Evolutionary conservation across 805 yeast genomes (phyloP).

Genomic region (Lachancea meyersii): DNA sequence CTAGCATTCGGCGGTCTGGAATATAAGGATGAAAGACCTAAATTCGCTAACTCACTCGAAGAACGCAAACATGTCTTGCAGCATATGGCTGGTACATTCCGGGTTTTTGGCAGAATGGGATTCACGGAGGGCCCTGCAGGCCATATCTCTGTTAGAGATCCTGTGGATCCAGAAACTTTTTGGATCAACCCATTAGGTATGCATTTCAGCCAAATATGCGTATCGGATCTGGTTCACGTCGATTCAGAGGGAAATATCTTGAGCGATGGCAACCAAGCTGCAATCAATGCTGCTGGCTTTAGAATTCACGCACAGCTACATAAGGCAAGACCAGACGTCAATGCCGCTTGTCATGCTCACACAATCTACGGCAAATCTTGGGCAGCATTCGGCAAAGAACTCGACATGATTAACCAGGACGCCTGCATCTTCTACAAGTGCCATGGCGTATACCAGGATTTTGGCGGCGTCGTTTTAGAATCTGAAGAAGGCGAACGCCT

Average conservation of each 20-base stretch:
- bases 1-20: constrained; percentile 15
- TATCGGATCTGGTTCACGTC: constrained; percentile 55
- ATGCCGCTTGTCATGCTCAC: constrained; percentile 66
- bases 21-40: constrained; percentile 16
- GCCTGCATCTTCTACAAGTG: constrained; percentile 57
- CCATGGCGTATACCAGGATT: constrained; percentile 59
- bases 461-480: constrained; percentile 73
- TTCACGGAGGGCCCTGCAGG: constrained; percentile 78
- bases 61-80: constrained; percentile 32
- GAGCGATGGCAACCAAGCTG: constrained; percentile 44
- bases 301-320: constrained; percentile 61
- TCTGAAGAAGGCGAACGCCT: constrained; percentile 53
- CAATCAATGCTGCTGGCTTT: constrained; percentile 62
- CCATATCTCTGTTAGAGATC: constrained; percentile 80
- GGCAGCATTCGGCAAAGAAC: constrained; percentile 53
- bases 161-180: constrained; percentile 70
- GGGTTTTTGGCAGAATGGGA: constrained; percentile 74
- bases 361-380: constrained; percentile 58
- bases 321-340: constrained; percentile 57
- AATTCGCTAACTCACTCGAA: constrained; percentile 14
- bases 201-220: constrained; percentile 59
- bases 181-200: constrained; percentile 88
- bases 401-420: constrained; percentile 77
- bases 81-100: constrained; percentile 82
- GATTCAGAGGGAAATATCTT: constrained; percentile 46